Conservation (phyloP, 2,329 filamentous ascomycete species). For the Colletotrichum aenigma region DNA sequence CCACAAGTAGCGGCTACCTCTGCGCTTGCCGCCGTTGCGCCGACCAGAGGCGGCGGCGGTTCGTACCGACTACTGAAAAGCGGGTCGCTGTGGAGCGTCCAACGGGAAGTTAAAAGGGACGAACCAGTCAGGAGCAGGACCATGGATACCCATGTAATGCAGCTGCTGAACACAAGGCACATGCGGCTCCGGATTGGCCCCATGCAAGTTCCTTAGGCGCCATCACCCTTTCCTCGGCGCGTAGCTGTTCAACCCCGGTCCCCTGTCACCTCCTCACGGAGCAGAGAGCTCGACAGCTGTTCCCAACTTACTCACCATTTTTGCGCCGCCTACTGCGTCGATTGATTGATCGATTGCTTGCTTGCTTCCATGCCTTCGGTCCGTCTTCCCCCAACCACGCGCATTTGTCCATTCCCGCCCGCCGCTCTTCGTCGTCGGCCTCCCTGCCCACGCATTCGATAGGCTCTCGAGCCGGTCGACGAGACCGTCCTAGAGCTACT, state of each 20-base stretch:
- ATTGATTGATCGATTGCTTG: background rate
- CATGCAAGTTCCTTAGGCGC: slow-evolving; percentile 25
- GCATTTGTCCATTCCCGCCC: slow-evolving; percentile 12
- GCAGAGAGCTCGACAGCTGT: background rate
- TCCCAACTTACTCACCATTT: background rate
- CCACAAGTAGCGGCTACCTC: slow-evolving; percentile 12
- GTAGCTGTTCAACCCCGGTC: slow-evolving; percentile 21
- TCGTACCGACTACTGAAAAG: background rate
- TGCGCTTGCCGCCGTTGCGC: background rate
- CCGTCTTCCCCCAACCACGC: slow-evolving; percentile 9
- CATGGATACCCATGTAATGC: slow-evolving; percentile 11
- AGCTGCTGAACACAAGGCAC: slow-evolving; percentile 22
- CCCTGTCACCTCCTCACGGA: background rate
- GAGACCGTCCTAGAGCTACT: background rate
- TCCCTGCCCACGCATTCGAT: background rate
- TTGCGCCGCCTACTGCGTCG: background rate
- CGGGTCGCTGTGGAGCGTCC: background rate
- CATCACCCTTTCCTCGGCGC: slow-evolving; percentile 25
- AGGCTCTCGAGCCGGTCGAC: slow-evolving; percentile 1
- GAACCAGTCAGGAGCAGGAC: slow-evolving; percentile 4
- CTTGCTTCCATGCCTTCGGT: background rate
- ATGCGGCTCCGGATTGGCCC: slow-evolving; percentile 24
- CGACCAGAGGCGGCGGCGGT: background rate
- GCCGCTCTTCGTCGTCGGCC: background rate
- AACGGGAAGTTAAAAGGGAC: slow-evolving; percentile 19